Percentiles rank a stretch among this genome's conserved stretches.
These are phyloP conservation scores for Eucalyptus albens DNA, from an alignment of 345 rosid genomes.

Conservation along the genomic window DNA sequence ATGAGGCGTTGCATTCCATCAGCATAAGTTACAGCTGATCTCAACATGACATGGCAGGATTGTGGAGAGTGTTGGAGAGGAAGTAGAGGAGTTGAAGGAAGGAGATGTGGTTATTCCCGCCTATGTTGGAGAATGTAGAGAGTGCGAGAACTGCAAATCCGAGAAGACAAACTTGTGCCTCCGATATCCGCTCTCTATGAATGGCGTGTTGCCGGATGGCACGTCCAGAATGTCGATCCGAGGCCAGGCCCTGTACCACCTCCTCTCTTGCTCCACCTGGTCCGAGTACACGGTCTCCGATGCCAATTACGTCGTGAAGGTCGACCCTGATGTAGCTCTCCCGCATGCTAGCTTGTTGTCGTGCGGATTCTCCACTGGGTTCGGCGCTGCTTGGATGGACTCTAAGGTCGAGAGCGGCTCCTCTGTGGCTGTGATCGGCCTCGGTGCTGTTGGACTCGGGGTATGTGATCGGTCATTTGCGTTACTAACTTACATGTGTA, in stretches of 20 bases:
- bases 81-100: slow-evolving; percentile 29
- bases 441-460: slow-evolving; percentile 71
- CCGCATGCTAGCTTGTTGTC: slow-evolving; percentile 42
- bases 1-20: background rate
- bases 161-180: slow-evolving; percentile 35
- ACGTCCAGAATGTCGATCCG: slow-evolving; percentile 43
- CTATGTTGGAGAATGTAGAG: slow-evolving; percentile 35
- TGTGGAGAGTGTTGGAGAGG: slow-evolving; percentile 58
- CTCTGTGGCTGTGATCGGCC: slow-evolving; percentile 51
- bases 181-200: slow-evolving; percentile 11
- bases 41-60: slow-evolving; percentile 4
- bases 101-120: slow-evolving; percentile 59
- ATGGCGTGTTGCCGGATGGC: slow-evolving; percentile 36
- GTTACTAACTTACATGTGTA: background rate
- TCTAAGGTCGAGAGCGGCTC: slow-evolving; percentile 41
- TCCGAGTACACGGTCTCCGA: slow-evolving; percentile 46
- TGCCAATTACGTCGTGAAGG: slow-evolving; percentile 27
- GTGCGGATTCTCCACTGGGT: slow-evolving; percentile 65
- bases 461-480: background rate
- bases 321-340: slow-evolving; percentile 19
- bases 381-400: slow-evolving; percentile 70
- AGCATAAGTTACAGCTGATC: background rate
- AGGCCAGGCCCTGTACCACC: slow-evolving; percentile 31
- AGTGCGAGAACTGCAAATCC: slow-evolving; percentile 45
- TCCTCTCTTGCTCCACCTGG: slow-evolving; percentile 50